Evolutionary conservation across 768 basidiomycete species (phyloP).

Genomic region (Auriculariales sp.): DNA sequence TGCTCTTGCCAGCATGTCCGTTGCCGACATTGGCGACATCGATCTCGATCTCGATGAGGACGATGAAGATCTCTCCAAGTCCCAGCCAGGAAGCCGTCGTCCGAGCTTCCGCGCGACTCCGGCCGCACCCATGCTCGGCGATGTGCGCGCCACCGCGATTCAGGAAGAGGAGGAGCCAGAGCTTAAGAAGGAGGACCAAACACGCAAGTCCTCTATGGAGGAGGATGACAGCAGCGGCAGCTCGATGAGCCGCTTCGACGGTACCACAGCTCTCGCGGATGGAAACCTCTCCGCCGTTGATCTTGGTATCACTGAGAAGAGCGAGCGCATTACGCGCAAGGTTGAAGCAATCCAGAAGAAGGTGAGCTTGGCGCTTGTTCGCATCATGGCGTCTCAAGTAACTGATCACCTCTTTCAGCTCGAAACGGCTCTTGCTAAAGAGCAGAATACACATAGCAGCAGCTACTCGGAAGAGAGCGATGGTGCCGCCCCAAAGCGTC

Average conservation of each 20-base stretch:
- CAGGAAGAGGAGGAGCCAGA: constrained; percentile 8
- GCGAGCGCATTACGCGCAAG: constrained; percentile 78
- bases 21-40: constrained; percentile 33
- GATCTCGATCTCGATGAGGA: constrained; percentile 6
- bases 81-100: constrained; percentile 51
- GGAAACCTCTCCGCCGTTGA: constrained; percentile 81
- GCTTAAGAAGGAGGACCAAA: constrained; percentile 37
- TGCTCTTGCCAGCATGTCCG: constrained; percentile 75
- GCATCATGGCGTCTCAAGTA: not conserved
- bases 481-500: constrained; percentile 25
- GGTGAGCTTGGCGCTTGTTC: constrained; percentile 31
- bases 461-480: constrained; percentile 4
- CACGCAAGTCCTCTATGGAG: constrained; percentile 26
- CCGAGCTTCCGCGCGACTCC: constrained; percentile 34
- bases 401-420: constrained; percentile 29
- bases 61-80: constrained; percentile 18
- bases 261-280: constrained; percentile 47
- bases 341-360: constrained; percentile 84
- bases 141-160: constrained; percentile 1
- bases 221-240: constrained; percentile 26
- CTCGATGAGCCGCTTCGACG: constrained; percentile 78
- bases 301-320: constrained; percentile 69
- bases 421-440: constrained; percentile 56
- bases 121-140: constrained; percentile 29
- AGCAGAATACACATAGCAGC: constrained; percentile 14